phyloP scores from a whole-genome alignment of 192 early-diverging fungal species.

The Rhizoclosmatium sp. region DNA sequence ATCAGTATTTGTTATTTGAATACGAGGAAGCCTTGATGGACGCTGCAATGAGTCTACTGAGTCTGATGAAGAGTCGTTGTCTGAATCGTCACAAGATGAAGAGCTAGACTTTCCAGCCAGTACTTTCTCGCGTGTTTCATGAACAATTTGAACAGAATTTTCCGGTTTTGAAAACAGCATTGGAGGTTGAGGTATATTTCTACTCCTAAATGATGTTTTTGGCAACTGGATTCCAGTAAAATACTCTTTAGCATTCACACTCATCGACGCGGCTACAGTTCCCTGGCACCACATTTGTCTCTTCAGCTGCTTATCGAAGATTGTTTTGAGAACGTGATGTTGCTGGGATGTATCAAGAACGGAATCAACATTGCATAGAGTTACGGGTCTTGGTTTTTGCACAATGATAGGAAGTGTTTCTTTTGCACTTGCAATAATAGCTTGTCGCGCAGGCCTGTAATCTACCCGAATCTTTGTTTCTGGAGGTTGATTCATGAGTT shows the following conservation, averaged over 20 bases:
- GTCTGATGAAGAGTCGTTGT: too few relatives aligned
- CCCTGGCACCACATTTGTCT: slow-evolving; percentile 8
- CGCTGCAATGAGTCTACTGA: too few relatives aligned
- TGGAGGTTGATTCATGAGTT: too few relatives aligned
- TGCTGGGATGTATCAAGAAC: not conserved
- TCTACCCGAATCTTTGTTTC: not conserved
- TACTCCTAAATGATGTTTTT: not conserved
- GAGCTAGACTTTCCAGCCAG: too few relatives aligned
- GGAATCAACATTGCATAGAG: not conserved
- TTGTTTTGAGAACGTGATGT: not conserved
- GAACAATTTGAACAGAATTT: not conserved
- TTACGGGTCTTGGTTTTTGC: not conserved
- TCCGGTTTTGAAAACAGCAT: not conserved
- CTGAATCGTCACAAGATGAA: too few relatives aligned
- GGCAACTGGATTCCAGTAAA: not conserved
- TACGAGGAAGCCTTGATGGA: too few relatives aligned
- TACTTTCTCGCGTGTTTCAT: not conserved
- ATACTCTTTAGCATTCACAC: not conserved
- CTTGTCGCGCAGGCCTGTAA: not conserved
- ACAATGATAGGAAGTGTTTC: not conserved
- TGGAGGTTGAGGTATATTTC: not conserved
- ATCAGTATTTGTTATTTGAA: too few relatives aligned
- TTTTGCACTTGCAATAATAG: not conserved
- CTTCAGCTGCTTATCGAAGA: not conserved
- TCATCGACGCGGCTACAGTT: not conserved